A percentile compares a stretch with the other conserved stretches of the same genome.
Conservation (phyloP, 139 green algal species). For the Protoeuglena noctilucae region DNA sequence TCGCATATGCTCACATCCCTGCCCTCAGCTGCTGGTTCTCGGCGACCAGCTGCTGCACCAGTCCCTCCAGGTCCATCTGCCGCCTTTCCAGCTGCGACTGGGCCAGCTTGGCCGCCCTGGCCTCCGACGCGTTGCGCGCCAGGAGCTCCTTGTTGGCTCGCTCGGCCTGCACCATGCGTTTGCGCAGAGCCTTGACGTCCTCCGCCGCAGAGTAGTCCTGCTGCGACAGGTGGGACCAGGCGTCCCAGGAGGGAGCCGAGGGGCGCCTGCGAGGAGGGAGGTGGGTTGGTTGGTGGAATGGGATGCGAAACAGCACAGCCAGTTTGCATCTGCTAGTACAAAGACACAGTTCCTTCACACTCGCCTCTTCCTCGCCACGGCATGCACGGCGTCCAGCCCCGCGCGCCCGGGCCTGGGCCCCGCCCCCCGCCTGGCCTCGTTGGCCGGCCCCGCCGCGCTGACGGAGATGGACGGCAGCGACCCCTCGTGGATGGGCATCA, state of each 20-base stretch:
- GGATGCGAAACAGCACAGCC: neutral
- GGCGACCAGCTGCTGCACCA: neutral
- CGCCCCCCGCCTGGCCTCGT: neutral
- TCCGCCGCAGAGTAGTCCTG: neutral
- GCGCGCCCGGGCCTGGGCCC: neutral
- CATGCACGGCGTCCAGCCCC: neutral
- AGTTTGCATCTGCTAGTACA: too few species aligned
- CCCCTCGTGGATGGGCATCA: neutral
- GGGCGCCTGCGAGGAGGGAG: neutral
- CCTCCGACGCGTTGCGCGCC: constrained; percentile 6
- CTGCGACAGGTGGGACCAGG: neutral
- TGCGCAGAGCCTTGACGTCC: constrained; percentile 6
- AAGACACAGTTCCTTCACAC: too few species aligned
- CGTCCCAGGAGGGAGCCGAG: neutral
- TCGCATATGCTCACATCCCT: too few species aligned
- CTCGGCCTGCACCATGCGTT: constrained; percentile 10
- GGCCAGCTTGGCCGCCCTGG: constrained; percentile 2
- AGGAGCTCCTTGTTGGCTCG: constrained; percentile 5
- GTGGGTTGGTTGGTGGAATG: constrained; percentile 1
- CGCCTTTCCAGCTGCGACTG: constrained; percentile 6
- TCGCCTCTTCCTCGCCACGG: neutral
- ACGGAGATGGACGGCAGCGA: neutral
- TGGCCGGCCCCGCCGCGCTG: neutral
- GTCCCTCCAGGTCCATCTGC: neutral
- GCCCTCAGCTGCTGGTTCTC: neutral